These are phyloP conservation scores for Helicocarpus griseus DNA, from an alignment of 2,329 filamentous ascomycete species.

Conservation along the genomic window DNA sequence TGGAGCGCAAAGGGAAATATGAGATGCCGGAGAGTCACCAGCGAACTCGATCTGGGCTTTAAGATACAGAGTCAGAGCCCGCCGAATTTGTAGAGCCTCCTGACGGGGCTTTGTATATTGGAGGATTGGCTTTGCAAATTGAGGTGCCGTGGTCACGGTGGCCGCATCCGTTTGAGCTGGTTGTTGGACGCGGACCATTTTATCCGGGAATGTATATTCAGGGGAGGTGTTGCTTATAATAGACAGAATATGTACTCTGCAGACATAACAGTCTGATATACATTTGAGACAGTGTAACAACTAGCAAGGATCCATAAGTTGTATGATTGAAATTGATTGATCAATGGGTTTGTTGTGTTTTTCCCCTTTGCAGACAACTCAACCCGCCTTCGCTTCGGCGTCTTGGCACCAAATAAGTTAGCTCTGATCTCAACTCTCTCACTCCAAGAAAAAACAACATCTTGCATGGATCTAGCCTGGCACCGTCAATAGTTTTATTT, in stretches of 20 bases:
- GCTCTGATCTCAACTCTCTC: no score
- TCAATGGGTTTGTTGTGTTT: not conserved
- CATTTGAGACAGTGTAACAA: no score
- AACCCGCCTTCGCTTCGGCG: not conserved
- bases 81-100: slow-evolving; percentile 31
- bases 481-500: no score
- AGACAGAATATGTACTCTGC: not conserved
- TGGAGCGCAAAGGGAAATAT: slow-evolving; percentile 28
- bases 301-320: no score
- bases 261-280: no score
- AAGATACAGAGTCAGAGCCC: slow-evolving; percentile 29
- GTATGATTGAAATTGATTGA: not conserved
- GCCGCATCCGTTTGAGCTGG: no score
- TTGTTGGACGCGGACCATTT: not conserved
- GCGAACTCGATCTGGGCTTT: slow-evolving; percentile 26
- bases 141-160: not conserved
- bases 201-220: not conserved
- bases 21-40: slow-evolving; percentile 21
- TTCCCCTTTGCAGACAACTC: not conserved
- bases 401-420: not conserved
- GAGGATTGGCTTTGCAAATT: slow-evolving; percentile 25
- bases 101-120: slow-evolving; percentile 32
- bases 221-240: not conserved
- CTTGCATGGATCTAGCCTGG: no score
- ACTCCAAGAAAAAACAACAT: no score